Conservation (phyloP, 306 rosid species). For the Glycine tomentella region DNA sequence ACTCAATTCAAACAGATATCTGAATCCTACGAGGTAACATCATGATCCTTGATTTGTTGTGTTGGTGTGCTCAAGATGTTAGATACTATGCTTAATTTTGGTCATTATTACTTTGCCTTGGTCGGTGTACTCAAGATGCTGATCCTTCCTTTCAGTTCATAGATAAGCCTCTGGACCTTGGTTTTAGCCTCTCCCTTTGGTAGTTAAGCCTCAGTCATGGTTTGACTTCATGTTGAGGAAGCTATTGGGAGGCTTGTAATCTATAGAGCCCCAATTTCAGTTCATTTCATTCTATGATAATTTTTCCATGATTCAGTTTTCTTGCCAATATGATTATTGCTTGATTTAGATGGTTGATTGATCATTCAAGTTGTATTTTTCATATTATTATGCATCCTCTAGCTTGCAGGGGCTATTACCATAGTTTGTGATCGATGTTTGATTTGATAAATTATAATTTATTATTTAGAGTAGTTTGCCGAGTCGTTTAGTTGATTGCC, state of each 20-base stretch:
- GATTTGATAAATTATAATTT: background rate
- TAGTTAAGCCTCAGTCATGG: no score
- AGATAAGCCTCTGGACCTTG: background rate
- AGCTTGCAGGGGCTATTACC: background rate
- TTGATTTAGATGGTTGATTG: slow-evolving; percentile 15
- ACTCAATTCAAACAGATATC: slow-evolving; percentile 82
- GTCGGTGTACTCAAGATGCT: background rate
- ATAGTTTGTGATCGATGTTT: background rate
- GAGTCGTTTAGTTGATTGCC: slow-evolving; percentile 3
- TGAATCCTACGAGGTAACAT: slow-evolving; percentile 74
- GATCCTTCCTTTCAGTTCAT: background rate
- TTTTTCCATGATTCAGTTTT: background rate
- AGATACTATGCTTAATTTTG: slow-evolving; percentile 31
- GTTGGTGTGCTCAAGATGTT: slow-evolving; percentile 2
- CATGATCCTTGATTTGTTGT: background rate
- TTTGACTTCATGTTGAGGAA: slow-evolving; percentile 25
- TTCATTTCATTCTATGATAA: background rate
- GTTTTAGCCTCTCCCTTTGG: background rate
- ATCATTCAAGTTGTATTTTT: background rate
- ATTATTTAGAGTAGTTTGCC: background rate
- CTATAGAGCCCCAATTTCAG: background rate
- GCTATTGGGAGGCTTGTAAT: background rate
- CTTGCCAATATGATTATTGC: background rate
- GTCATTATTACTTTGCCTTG: background rate
- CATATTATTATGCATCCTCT: background rate